These are phyloP conservation scores for Porogramme epimiltina DNA, from an alignment of 1,284 basidiomycete species.

Conservation along the genomic window DNA sequence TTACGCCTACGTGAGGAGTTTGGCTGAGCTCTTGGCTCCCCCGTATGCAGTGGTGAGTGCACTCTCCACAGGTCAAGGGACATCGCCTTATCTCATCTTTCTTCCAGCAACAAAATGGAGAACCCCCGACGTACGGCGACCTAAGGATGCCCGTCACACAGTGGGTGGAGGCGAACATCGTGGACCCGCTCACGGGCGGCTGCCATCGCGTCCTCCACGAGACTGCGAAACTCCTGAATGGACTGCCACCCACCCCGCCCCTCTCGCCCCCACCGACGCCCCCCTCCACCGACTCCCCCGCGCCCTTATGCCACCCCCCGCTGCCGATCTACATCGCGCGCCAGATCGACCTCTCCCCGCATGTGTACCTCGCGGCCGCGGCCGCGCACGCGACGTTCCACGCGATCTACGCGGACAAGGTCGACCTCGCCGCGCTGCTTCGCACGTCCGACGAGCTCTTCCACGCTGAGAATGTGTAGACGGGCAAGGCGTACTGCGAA, in stretches of 20 bases:
- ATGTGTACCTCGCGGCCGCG: conserved; percentile 43
- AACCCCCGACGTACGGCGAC: conserved; percentile 16
- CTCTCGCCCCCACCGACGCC: conserved; percentile 3
- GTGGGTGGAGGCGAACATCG: conserved; percentile 59
- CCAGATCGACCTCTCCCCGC: conserved; percentile 46
- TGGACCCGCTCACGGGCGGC: conserved; percentile 65
- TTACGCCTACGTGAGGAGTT: conserved; percentile 69
- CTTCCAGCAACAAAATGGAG: conserved; percentile 13
- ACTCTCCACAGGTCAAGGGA: neutral
- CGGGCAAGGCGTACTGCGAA: conserved; percentile 40
- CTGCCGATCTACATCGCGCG: conserved; percentile 9
- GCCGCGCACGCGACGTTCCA: conserved; percentile 43
- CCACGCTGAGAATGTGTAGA: conserved; percentile 63
- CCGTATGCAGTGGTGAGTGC: conserved; percentile 23
- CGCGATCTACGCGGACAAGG: conserved; percentile 46
- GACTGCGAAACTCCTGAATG: conserved; percentile 27
- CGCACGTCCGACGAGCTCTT: conserved; percentile 63
- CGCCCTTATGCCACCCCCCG: neutral
- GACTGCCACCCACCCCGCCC: conserved; percentile 12
- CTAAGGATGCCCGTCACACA: conserved; percentile 51
- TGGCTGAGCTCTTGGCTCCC: conserved; percentile 64
- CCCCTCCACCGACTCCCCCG: no score
- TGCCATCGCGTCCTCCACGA: conserved; percentile 42
- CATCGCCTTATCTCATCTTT: neutral
- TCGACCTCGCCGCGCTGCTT: conserved; percentile 72